These are phyloP conservation scores for Exophiala dermatitidis DNA, from an alignment of 2,329 filamentous ascomycete species.

Conservation along the genomic window DNA sequence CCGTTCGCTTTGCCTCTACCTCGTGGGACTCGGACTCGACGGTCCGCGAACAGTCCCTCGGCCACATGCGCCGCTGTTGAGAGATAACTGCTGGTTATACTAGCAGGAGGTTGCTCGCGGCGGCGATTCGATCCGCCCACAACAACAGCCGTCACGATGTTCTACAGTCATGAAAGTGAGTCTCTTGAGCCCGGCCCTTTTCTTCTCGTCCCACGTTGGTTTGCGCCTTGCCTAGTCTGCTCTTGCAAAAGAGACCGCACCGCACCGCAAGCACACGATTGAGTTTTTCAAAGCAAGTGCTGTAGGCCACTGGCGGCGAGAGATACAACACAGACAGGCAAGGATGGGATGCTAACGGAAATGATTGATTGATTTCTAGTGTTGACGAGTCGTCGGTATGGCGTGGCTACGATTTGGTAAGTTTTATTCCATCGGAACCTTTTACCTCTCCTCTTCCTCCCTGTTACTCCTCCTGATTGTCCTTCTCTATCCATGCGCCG, in stretches of 20 bases:
- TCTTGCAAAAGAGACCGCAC: too few relatives aligned
- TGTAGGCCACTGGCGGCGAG: too few relatives aligned
- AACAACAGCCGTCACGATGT: conserved; percentile 52
- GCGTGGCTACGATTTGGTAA: conserved; percentile 90
- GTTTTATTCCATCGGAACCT: conserved; percentile 26
- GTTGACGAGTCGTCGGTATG: conserved; percentile 77
- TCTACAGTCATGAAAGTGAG: conserved; percentile 91
- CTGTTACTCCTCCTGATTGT: neutral
- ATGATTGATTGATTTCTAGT: conserved; percentile 41
- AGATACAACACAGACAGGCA: too few relatives aligned
- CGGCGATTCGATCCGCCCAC: too few relatives aligned
- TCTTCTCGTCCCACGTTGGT: neutral
- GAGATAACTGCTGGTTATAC: too few relatives aligned
- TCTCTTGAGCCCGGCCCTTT: conserved; percentile 8
- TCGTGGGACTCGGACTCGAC: too few relatives aligned
- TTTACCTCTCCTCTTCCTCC: neutral
- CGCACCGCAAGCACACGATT: neutral
- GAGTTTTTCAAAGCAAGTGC: neutral
- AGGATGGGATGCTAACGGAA: too few relatives aligned
- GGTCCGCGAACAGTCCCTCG: too few relatives aligned
- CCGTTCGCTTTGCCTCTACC: too few relatives aligned
- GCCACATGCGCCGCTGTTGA: too few relatives aligned
- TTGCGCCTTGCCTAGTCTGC: neutral
- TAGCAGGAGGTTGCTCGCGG: too few relatives aligned
- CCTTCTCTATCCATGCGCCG: neutral